These are phyloP conservation scores for Medicago lupulina DNA, from an alignment of 306 rosid species.

Conservation along the genomic window DNA sequence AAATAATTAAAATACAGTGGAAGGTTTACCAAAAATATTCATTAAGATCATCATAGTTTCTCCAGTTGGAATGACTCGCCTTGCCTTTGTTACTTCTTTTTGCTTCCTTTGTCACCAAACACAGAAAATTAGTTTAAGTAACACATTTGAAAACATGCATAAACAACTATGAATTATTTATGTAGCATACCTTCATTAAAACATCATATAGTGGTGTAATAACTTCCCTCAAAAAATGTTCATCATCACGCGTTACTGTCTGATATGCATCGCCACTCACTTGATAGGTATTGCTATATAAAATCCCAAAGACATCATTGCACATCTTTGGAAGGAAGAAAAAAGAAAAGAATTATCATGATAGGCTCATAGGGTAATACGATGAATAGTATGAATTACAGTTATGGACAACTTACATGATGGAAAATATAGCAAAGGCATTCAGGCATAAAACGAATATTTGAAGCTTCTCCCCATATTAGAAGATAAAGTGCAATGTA, in stretches of 20 bases:
- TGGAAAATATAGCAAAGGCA: slow-evolving; percentile 97
- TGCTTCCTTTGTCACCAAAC: slow-evolving; percentile 75
- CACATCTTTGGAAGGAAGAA: slow-evolving; percentile 70
- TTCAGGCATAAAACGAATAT: slow-evolving; percentile 98
- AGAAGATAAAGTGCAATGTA: slow-evolving; percentile 93
- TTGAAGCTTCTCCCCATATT: slow-evolving; percentile 99
- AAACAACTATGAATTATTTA: slow-evolving; percentile 35
- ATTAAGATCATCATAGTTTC: slow-evolving; percentile 97
- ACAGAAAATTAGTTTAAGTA: slow-evolving; percentile 47
- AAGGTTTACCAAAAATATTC: slow-evolving; percentile 87
- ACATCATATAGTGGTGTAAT: slow-evolving; percentile 76
- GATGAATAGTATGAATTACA: slow-evolving; percentile 31
- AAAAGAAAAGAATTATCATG: slow-evolving; percentile 33
- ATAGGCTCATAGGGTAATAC: neutral
- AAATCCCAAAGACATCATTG: slow-evolving; percentile 58
- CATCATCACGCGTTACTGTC: slow-evolving; percentile 63
- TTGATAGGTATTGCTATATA: slow-evolving; percentile 54
- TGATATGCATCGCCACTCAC: slow-evolving; percentile 62
- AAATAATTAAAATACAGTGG: slow-evolving; percentile 22
- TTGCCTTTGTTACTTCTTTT: slow-evolving; percentile 87
- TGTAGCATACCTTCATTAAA: slow-evolving; percentile 62
- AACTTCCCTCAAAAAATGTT: slow-evolving; percentile 69
- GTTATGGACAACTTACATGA: slow-evolving; percentile 59
- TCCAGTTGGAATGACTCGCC: slow-evolving; percentile 94
- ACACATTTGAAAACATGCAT: slow-evolving; percentile 31